A percentile compares a stretch with the other conserved stretches of the same genome.
Evolutionary conservation across 352 stramenopile species (phyloP).

Genomic region (Halophytophthora batemanensis): DNA sequence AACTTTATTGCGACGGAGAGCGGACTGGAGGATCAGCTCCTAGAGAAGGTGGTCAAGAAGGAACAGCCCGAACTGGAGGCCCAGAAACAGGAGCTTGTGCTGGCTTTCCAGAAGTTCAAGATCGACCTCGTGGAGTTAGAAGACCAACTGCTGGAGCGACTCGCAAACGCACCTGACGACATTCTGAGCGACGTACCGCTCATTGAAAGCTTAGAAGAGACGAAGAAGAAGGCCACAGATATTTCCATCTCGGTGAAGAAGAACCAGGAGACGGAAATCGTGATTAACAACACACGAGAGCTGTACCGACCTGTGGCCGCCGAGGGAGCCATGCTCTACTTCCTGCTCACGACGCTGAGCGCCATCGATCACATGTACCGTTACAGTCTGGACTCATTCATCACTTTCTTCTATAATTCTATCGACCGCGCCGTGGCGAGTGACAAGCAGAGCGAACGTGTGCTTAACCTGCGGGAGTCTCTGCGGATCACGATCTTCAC

Average conservation of each 20-base stretch:
- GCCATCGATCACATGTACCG: slow-evolving; percentile 98
- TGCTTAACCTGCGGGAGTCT: slow-evolving; percentile 92
- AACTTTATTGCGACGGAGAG: slow-evolving; percentile 98
- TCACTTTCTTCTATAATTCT: slow-evolving; percentile 97
- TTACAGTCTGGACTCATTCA: slow-evolving; percentile 96
- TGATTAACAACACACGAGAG: slow-evolving; percentile 95
- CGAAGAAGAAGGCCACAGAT: slow-evolving; percentile 95
- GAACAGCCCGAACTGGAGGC: slow-evolving; percentile 94
- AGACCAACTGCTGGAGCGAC: slow-evolving; percentile 93
- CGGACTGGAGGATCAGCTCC: slow-evolving; percentile 94
- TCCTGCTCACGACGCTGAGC: slow-evolving; percentile 94
- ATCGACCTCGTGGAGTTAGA: slow-evolving; percentile 96
- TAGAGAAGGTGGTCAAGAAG: slow-evolving; percentile 95
- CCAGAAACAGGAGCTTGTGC: slow-evolving; percentile 91
- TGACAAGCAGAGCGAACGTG: slow-evolving; percentile 89
- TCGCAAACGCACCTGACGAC: slow-evolving; percentile 95
- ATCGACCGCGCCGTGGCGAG: slow-evolving; percentile 85
- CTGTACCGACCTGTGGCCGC: slow-evolving; percentile 92
- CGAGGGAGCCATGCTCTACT: slow-evolving; percentile 97
- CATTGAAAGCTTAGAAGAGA: slow-evolving; percentile 96
- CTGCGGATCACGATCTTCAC: slow-evolving; percentile 96
- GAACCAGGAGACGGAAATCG: slow-evolving; percentile 93
- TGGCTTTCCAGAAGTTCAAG: slow-evolving; percentile 94
- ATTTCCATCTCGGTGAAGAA: slow-evolving; percentile 94
- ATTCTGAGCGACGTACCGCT: slow-evolving; percentile 95